Evolutionary conservation across 2,329 filamentous ascomycete species (phyloP).

Genomic region (Botrytis sinoallii): DNA sequence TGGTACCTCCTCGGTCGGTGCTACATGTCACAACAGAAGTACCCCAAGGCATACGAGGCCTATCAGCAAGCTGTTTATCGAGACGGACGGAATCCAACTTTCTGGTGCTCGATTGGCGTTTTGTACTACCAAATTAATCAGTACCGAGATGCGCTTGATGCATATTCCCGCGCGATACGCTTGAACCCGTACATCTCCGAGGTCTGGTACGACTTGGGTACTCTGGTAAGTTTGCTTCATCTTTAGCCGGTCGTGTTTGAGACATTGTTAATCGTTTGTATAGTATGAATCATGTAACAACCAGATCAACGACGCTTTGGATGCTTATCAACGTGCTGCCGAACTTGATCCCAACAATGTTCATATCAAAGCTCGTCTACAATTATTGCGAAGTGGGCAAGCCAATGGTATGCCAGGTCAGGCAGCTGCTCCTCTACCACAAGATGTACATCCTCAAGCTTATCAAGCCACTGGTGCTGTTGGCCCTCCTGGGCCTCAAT

Average conservation of each 20-base stretch:
- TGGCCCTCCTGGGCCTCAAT: constrained; percentile 82
- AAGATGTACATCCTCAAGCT: constrained; percentile 92
- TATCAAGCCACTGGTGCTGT: constrained; percentile 82
- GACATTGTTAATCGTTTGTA: constrained; percentile 26
- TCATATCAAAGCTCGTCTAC: constrained; percentile 92
- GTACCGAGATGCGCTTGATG: constrained; percentile 95
- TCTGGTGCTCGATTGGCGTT: constrained; percentile 99
- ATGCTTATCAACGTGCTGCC: constrained; percentile 91
- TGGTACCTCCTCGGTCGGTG: constrained; percentile 97
- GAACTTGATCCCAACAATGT: constrained; percentile 91
- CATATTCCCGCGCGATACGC: constrained; percentile 93
- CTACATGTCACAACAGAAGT: constrained; percentile 99
- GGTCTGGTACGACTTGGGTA: constrained; percentile 98
- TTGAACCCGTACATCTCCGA: constrained; percentile 98
- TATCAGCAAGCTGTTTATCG: constrained; percentile 99
- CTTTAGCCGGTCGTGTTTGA: constrained; percentile 27
- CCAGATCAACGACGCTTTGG: constrained; percentile 91
- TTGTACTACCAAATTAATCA: constrained; percentile 99
- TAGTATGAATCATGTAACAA: constrained; percentile 99
- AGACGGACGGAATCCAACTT: constrained; percentile 94
- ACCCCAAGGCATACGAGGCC: constrained; percentile 96
- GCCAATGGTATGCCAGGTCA: constrained; percentile 68
- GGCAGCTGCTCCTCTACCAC: constrained; percentile 78
- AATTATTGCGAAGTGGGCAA: constrained; percentile 80
- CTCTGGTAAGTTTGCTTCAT: constrained; percentile 64